Evolutionary conservation across 306 rosid genomes (phyloP).

Genomic region (Vicia sativa): DNA sequence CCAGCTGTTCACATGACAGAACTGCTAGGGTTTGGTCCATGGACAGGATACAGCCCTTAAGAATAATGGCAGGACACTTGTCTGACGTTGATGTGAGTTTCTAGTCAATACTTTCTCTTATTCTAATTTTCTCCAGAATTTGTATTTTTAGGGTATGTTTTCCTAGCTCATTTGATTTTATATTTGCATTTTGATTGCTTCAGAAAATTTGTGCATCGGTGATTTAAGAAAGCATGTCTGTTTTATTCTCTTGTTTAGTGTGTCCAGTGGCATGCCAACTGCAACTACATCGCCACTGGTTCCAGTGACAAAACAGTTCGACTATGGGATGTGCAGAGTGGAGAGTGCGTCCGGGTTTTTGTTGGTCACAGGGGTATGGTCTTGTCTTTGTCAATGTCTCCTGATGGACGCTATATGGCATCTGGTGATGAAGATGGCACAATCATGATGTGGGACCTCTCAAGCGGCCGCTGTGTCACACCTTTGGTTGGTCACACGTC

Average conservation of each 20-base stretch:
- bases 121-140: conserved; percentile 20
- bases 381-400: conserved; percentile 87
- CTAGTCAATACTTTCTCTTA: conserved; percentile 16
- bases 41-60: conserved; percentile 91
- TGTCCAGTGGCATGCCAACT: conserved; percentile 98
- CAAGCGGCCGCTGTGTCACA: conserved; percentile 80
- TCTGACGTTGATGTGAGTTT: conserved; percentile 96
- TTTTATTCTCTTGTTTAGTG: conserved; percentile 52
- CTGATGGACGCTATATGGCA: conserved; percentile 95
- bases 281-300: conserved; percentile 98
- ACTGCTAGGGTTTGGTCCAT: conserved; percentile 96
- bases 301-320: conserved; percentile 96
- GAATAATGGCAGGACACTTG: conserved; percentile 97
- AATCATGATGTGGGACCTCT: conserved; percentile 98
- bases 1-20: conserved; percentile 95
- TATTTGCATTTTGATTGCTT: conserved; percentile 12
- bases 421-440: conserved; percentile 97
- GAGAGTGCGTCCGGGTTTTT: conserved; percentile 93
- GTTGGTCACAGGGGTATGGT: conserved; percentile 97
- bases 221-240: conserved; percentile 29
- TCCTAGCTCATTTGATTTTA: conserved; percentile 11
- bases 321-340: conserved; percentile 95
- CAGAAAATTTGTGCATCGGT: conserved; percentile 18
- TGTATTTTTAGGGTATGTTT: neutral
- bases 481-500: conserved; percentile 92